These are phyloP conservation scores for Exophiala lecanii-corni DNA, from an alignment of 2,329 filamentous ascomycete species.

Conservation along the genomic window DNA sequence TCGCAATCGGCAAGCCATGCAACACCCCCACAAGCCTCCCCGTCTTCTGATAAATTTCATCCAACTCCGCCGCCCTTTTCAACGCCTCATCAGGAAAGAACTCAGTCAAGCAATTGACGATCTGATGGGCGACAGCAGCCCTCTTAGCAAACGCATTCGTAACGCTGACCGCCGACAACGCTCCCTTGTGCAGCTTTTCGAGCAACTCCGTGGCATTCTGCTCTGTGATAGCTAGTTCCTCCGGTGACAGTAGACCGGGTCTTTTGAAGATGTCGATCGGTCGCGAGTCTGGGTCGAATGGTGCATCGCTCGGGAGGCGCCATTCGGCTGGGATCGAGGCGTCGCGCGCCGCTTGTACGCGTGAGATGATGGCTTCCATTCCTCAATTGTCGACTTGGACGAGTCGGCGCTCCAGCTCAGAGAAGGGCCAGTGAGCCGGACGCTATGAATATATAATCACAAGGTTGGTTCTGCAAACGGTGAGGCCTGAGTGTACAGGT, in stretches of 20 bases:
- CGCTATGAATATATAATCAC: too few species aligned
- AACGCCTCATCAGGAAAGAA: constrained; percentile 34
- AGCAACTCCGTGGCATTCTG: constrained; percentile 39
- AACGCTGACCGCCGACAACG: constrained; percentile 42
- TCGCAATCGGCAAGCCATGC: constrained; percentile 35
- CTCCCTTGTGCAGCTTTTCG: constrained; percentile 30
- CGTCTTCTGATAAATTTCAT: constrained; percentile 29
- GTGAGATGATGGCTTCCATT: not conserved
- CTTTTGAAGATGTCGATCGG: constrained; percentile 40
- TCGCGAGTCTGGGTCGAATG: not conserved
- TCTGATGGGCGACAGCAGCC: constrained; percentile 28
- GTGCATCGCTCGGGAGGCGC: constrained; percentile 23
- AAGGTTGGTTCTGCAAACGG: too few species aligned
- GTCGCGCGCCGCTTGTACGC: constrained; percentile 30
- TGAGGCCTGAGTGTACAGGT: too few species aligned
- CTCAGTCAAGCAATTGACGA: constrained; percentile 34
- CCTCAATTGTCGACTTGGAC: too few species aligned
- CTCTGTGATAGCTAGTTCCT: constrained; percentile 53
- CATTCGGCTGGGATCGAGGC: constrained; percentile 36
- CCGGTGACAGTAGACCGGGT: constrained; percentile 47
- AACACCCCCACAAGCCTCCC: constrained; percentile 32
- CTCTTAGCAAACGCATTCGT: constrained; percentile 51
- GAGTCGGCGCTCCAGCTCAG: too few species aligned
- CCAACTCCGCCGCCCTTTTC: constrained; percentile 32
- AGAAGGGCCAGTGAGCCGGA: too few species aligned